Evolutionary conservation across 2,329 filamentous ascomycete genomes (phyloP).

Genomic region (Colletotrichum endophyticum): DNA sequence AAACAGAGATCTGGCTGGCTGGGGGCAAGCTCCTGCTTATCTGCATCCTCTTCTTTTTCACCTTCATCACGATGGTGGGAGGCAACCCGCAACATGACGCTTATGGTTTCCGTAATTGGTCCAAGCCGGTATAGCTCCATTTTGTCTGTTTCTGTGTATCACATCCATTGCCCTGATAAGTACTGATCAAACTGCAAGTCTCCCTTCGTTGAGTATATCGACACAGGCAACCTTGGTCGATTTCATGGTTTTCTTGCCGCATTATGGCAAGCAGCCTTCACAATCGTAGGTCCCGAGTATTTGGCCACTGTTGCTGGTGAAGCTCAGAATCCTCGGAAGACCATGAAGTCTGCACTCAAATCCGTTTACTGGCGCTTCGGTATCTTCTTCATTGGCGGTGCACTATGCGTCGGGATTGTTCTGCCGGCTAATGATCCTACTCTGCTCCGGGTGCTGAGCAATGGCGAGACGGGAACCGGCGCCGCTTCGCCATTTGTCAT

Average conservation of each 20-base stretch:
- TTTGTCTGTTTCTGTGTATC: neutral
- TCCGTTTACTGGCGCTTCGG: slow-evolving; percentile 76
- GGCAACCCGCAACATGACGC: slow-evolving; percentile 62
- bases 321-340: slow-evolving; percentile 65
- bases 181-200: neutral
- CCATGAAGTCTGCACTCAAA: slow-evolving; percentile 73
- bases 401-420: slow-evolving; percentile 69
- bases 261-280: slow-evolving; percentile 68
- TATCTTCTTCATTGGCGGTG: slow-evolving; percentile 73
- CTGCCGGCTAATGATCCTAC: slow-evolving; percentile 59
- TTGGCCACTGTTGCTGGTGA: slow-evolving; percentile 74
- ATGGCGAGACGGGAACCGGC: slow-evolving; percentile 43
- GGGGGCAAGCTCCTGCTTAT: slow-evolving; percentile 65
- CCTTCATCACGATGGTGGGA: slow-evolving; percentile 66
- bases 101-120: slow-evolving; percentile 74
- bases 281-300: slow-evolving; percentile 71
- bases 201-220: slow-evolving; percentile 54
- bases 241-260: slow-evolving; percentile 75
- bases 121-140: neutral
- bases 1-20: slow-evolving; percentile 74
- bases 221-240: slow-evolving; percentile 64
- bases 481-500: slow-evolving; percentile 68
- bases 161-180: neutral
- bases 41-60: slow-evolving; percentile 65
- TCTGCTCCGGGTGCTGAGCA: neutral